phyloP scores from a whole-genome alignment of 495 filamentous ascomycete genomes.

The Neurospora sublineolata region DNA sequence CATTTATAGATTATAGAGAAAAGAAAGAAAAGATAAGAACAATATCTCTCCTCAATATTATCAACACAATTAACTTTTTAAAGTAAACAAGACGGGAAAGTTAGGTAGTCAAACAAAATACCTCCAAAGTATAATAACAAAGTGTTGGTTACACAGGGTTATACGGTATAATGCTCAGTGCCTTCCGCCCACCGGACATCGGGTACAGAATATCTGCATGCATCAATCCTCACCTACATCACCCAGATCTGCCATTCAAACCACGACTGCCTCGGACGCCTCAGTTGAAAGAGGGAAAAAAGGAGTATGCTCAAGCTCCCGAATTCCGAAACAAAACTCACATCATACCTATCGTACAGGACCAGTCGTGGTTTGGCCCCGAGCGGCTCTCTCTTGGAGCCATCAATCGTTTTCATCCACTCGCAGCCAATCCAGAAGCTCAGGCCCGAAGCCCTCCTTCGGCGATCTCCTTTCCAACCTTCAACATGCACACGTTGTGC shows the following conservation, averaged over 20 bases:
- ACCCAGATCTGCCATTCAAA: neutral
- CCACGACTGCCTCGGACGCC: neutral
- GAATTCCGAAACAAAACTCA: neutral
- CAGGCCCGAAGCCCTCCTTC: neutral
- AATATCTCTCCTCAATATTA: neutral
- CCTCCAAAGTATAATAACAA: neutral
- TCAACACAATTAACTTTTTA: neutral
- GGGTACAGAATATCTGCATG: neutral
- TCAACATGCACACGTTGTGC: neutral
- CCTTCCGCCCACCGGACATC: neutral
- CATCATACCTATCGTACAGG: neutral
- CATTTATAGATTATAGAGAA: too few species aligned
- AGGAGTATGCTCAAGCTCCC: neutral
- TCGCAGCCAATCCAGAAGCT: neutral
- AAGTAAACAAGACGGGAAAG: neutral
- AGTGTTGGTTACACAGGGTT: neutral
- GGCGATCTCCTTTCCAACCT: neutral
- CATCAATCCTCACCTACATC: neutral
- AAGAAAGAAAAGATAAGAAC: too few species aligned
- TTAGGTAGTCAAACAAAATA: neutral
- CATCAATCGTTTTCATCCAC: neutral
- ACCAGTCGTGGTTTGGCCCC: neutral
- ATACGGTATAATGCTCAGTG: neutral
- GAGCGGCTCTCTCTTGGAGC: neutral
- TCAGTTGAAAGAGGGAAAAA: neutral